Evolutionary conservation across 768 basidiomycete genomes (phyloP).

Genomic region (Lactifluus hygrophoroides): DNA sequence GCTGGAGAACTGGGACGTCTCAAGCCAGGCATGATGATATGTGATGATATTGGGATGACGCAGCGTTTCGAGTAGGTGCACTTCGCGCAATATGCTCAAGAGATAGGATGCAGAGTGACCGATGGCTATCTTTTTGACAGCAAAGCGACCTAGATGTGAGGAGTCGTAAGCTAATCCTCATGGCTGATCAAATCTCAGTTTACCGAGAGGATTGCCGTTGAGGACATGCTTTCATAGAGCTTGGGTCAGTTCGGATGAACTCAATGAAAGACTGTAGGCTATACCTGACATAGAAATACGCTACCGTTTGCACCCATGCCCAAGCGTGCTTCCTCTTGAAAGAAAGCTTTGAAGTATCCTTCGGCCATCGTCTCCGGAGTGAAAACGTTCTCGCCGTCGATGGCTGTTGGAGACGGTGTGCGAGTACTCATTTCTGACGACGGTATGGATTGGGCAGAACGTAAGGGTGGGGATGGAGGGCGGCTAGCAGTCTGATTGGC

Average conservation of each 20-base stretch:
- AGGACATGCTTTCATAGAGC: conserved; percentile 55
- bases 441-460: not conserved
- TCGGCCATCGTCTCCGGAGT: conserved; percentile 72
- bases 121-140: conserved; percentile 94
- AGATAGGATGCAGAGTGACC: conserved; percentile 85
- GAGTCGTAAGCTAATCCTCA: conserved; percentile 1
- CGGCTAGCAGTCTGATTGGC: conserved; percentile 57
- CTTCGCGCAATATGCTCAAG: conserved; percentile 74
- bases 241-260: not conserved
- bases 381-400: conserved; percentile 33
- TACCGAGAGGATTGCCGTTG: conserved; percentile 79
- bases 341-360: conserved; percentile 90
- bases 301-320: conserved; percentile 95
- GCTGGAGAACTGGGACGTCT: conserved; percentile 73
- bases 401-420: not conserved
- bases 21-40: conserved; percentile 95
- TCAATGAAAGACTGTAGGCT: conserved; percentile 13
- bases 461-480: conserved; percentile 40
- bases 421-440: conserved; percentile 28
- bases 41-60: conserved; percentile 92
- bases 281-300: conserved; percentile 81
- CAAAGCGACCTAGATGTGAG: conserved; percentile 57
- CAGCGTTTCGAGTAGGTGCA: conserved; percentile 76
- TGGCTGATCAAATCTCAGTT: conserved; percentile 19
- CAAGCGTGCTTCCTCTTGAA: conserved; percentile 78